phyloP scores from a whole-genome alignment of 192 early-diverging fungal species.

The Backusella sp. region DNA sequence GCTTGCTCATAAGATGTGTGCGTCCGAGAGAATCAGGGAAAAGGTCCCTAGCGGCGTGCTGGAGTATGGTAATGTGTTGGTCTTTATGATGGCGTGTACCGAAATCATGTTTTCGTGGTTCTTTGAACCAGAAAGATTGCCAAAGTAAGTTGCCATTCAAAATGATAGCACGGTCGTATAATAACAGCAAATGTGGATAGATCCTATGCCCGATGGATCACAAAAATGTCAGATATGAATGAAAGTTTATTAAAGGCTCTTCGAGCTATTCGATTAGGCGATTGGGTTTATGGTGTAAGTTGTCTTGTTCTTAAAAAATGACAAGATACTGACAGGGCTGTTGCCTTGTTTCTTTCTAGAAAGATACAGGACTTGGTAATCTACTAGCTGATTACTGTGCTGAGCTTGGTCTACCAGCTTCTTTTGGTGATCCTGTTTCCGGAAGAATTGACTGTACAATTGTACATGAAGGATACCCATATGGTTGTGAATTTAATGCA shows the following conservation, averaged over 20 bases:
- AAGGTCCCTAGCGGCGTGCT: conserved; percentile 44
- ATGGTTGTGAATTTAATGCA: conserved; percentile 48
- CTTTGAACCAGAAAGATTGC: conserved; percentile 47
- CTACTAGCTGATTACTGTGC: conserved; percentile 19
- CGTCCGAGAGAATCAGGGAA: conserved; percentile 34
- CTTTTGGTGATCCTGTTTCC: conserved; percentile 37
- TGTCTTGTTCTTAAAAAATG: background rate
- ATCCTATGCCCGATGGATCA: conserved; percentile 60
- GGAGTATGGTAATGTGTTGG: conserved; percentile 44
- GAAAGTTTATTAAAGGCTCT: conserved; percentile 49
- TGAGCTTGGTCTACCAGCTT: conserved; percentile 27
- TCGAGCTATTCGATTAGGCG: conserved; percentile 36
- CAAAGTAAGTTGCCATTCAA: conserved; percentile 38
- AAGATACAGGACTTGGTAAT: conserved; percentile 17
- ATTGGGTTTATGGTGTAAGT: conserved; percentile 38
- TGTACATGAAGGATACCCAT: conserved; percentile 46
- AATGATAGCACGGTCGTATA: background rate
- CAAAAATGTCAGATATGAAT: conserved; percentile 57
- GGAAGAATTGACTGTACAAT: conserved; percentile 50
- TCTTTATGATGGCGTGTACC: conserved; percentile 52
- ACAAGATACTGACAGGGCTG: background rate
- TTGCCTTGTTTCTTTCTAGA: background rate
- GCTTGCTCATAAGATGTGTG: conserved; percentile 39
- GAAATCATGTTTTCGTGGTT: conserved; percentile 68
- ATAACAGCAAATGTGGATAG: conserved; percentile 9